A percentile compares a stretch with the other conserved stretches of the same genome.
Evolutionary conservation across 2,329 filamentous ascomycete species (phyloP).

Genomic region (Sordariomycetes sp.): DNA sequence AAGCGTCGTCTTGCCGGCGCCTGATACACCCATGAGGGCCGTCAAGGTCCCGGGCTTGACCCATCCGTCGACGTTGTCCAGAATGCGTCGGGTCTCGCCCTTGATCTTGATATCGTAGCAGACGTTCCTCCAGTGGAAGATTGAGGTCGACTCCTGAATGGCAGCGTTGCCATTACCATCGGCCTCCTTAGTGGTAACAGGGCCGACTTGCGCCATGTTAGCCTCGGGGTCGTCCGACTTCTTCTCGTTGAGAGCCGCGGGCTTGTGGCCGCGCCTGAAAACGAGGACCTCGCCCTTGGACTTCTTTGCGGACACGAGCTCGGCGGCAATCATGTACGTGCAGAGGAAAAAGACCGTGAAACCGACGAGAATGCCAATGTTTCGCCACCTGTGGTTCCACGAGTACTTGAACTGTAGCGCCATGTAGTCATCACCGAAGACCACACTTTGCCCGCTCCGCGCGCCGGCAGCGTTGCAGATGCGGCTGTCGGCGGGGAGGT

Average conservation of each 20-base stretch:
- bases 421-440: conserved; percentile 47
- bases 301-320: conserved; percentile 51
- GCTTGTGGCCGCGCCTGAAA: conserved; percentile 57
- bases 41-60: conserved; percentile 86
- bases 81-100: conserved; percentile 56
- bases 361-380: conserved; percentile 55
- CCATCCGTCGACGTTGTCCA: conserved; percentile 84
- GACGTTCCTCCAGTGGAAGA: conserved; percentile 79
- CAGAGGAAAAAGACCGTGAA: conserved; percentile 49
- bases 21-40: conserved; percentile 81
- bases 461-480: conserved; percentile 50
- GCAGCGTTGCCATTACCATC: conserved; percentile 22
- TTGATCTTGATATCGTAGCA: conserved; percentile 73
- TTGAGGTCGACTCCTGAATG: conserved; percentile 48
- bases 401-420: conserved; percentile 41
- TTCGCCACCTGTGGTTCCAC: conserved; percentile 51
- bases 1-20: conserved; percentile 89
- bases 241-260: conserved; percentile 44
- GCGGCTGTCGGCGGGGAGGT: conserved; percentile 22
- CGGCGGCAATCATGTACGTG: conserved; percentile 50
- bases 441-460: conserved; percentile 30
- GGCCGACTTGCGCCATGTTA: conserved; percentile 33
- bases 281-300: conserved; percentile 67
- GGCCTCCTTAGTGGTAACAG: conserved; percentile 28
- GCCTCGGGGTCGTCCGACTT: conserved; percentile 48